phyloP scores from a whole-genome alignment of 768 basidiomycete genomes.

The Naganishia kalamii region DNA sequence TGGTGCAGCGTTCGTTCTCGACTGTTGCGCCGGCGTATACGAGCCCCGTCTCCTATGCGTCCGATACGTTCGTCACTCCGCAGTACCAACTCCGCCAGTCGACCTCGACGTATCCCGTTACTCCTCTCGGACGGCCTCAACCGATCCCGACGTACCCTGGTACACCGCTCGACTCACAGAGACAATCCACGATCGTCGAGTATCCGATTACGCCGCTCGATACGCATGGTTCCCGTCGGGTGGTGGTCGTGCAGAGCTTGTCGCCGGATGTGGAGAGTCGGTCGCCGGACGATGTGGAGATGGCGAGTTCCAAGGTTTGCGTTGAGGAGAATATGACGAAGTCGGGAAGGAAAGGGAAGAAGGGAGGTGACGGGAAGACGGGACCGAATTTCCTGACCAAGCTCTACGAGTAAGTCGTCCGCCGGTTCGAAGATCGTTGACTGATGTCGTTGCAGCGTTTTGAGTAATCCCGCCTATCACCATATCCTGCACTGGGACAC shows the following conservation, averaged over 20 bases:
- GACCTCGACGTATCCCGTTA: no score
- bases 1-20: neutral
- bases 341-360: neutral
- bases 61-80: neutral
- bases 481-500: conserved; percentile 97
- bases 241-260: neutral
- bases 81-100: neutral
- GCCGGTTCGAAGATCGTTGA: conserved; percentile 1
- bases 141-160: no score
- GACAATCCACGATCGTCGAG: neutral
- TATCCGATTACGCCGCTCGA: neutral
- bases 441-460: conserved; percentile 27
- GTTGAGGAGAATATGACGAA: conserved; percentile 12
- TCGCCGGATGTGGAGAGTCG: neutral
- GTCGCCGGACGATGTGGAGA: neutral
- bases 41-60: neutral
- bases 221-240: no score
- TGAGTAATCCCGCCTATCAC: conserved; percentile 81
- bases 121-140: no score
- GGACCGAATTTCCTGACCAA: conserved; percentile 87
- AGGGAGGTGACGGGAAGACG: neutral
- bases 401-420: conserved; percentile 73
- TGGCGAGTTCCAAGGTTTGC: neutral
- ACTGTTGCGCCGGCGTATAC: neutral
- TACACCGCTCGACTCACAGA: no score